Conservation (phyloP, 805 yeast genomes). For the Maudiozyma bulderi region DNA sequence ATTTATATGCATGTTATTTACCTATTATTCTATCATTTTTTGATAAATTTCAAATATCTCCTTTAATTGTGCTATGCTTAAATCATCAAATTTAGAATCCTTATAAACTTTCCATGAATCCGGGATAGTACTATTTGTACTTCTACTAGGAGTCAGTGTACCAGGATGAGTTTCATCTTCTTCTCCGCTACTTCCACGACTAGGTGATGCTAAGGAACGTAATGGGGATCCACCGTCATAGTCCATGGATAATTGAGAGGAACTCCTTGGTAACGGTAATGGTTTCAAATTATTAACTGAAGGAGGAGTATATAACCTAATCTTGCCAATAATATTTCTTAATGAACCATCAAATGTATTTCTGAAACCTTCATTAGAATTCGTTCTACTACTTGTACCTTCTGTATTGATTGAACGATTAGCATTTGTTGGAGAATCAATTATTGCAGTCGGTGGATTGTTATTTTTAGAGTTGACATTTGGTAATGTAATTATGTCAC, state of each 20-base stretch:
- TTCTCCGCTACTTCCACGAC: background rate
- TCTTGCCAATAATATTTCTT: constrained; percentile 23
- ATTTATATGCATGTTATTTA: background rate
- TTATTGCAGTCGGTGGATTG: background rate
- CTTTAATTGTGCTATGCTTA: constrained; percentile 20
- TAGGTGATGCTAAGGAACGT: background rate
- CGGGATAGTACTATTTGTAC: constrained; percentile 5
- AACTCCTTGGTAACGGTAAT: constrained; percentile 10
- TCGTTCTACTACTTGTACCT: constrained; percentile 7
- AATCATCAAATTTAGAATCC: constrained; percentile 22
- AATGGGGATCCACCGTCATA: constrained; percentile 3
- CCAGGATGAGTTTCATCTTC: background rate
- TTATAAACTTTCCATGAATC: constrained; percentile 17
- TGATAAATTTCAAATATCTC: constrained; percentile 26
- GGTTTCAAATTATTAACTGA: constrained; percentile 7
- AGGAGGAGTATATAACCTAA: constrained; percentile 27
- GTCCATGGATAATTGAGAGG: constrained; percentile 12
- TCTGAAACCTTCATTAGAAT: constrained; percentile 23
- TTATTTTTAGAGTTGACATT: background rate
- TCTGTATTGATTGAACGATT: background rate
- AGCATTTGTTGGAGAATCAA: background rate
- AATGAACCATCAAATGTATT: constrained; percentile 24
- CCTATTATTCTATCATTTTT: constrained; percentile 4
- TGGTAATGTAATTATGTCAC: constrained; percentile 16
- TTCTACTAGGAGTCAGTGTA: constrained; percentile 2